Percentiles rank a stretch among this genome's conserved stretches.
Evolutionary conservation across 202 grass and related monocot genomes (phyloP).

Genomic region (Schoenoplectus triqueter): DNA sequence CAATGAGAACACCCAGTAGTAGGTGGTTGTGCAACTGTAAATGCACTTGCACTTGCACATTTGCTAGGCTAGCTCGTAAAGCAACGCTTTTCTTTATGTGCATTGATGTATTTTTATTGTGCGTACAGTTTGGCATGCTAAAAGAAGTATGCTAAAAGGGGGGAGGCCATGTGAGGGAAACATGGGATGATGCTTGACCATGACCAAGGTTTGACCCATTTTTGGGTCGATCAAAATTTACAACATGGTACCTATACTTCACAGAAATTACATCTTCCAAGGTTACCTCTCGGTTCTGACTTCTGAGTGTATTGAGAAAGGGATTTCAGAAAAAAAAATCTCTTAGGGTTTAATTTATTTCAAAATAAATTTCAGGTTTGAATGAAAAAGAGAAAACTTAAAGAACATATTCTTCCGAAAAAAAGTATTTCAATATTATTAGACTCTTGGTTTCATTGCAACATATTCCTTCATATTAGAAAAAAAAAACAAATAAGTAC

Average conservation of each 20-base stretch:
- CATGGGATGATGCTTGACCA: slow-evolving; percentile 36
- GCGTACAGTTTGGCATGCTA: slow-evolving; percentile 41
- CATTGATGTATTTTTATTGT: slow-evolving; percentile 46
- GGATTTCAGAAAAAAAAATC: background rate
- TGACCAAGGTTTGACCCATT: slow-evolving; percentile 38
- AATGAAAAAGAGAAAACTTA: background rate
- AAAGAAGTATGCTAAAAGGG: slow-evolving; percentile 39
- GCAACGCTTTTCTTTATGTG: slow-evolving; percentile 44
- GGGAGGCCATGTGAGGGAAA: slow-evolving; percentile 36
- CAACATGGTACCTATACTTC: background rate
- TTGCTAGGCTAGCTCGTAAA: slow-evolving; percentile 37
- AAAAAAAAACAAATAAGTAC: background rate
- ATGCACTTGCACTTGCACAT: slow-evolving; percentile 38
- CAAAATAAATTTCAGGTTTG: background rate
- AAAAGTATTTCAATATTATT: background rate
- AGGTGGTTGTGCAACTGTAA: slow-evolving; percentile 38
- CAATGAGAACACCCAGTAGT: slow-evolving; percentile 14
- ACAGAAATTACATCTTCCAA: slow-evolving; percentile 22
- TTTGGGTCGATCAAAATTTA: background rate
- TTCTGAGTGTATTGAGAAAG: background rate
- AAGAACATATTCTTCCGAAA: background rate
- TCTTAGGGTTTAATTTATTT: background rate
- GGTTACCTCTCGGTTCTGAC: background rate
- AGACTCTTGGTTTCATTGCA: background rate
- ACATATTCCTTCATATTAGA: background rate